Conservation (phyloP, 805 yeast genomes). For the Wickerhamiella azyma region DNA sequence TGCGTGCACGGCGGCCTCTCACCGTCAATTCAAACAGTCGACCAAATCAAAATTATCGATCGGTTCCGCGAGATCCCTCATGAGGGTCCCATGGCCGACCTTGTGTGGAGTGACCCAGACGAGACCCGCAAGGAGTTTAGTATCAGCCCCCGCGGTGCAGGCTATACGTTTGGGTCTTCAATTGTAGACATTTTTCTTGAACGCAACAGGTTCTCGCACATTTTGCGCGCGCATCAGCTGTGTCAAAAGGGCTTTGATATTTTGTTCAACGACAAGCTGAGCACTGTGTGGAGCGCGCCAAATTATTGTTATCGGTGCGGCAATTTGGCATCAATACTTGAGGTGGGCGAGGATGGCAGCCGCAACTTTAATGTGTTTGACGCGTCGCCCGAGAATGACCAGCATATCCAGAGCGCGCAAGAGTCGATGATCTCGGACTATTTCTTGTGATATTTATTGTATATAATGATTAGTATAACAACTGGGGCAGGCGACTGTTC, state of each 20-base stretch:
- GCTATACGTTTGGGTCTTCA: conserved; percentile 86
- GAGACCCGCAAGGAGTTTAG: conserved; percentile 66
- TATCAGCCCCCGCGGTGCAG: conserved; percentile 92
- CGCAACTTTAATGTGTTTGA: conserved; percentile 82
- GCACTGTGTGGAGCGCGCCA: conserved; percentile 98
- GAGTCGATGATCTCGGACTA: conserved; percentile 19
- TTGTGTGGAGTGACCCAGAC: conserved; percentile 98
- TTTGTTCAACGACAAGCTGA: conserved; percentile 77
- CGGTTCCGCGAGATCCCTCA: conserved; percentile 93
- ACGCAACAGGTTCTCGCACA: conserved; percentile 63
- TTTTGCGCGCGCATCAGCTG: conserved; percentile 87
- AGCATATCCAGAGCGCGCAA: conserved; percentile 25
- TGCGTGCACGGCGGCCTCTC: conserved; percentile 96
- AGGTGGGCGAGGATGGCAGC: conserved; percentile 56
- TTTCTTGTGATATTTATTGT: conserved; percentile 10
- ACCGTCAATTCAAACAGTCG: conserved; percentile 87
- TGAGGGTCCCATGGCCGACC: conserved; percentile 98
- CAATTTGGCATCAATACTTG: conserved; percentile 92
- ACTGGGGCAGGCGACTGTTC: no score
- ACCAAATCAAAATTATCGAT: conserved; percentile 81
- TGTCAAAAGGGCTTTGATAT: conserved; percentile 94
- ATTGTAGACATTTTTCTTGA: conserved; percentile 78
- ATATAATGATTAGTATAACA: no score
- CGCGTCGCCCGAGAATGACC: conserved; percentile 88
- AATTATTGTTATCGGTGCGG: conserved; percentile 97